Conservation (phyloP, 148 eudicot species). For the Simmondsia chinensis region DNA sequence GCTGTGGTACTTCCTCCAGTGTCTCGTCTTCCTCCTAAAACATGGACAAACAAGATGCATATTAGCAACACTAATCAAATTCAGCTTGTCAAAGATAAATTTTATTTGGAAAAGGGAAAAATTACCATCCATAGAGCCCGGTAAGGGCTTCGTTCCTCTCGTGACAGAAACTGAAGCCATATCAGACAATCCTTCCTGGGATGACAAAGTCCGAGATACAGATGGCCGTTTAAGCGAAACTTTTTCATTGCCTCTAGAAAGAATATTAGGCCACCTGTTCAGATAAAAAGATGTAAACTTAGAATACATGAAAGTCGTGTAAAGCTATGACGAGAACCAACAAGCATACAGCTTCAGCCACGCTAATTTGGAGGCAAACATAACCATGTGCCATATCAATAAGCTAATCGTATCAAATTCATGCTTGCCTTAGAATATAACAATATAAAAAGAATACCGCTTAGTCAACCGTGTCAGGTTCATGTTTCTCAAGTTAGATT, state of each 20-base stretch:
- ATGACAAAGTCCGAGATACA: constrained; percentile 40
- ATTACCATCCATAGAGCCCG: constrained; percentile 57
- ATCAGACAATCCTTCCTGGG: constrained; percentile 61
- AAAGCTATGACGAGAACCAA: no score
- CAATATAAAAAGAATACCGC: no score
- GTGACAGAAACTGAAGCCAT: constrained; percentile 31
- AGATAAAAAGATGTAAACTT: background rate
- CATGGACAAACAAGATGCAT: no score
- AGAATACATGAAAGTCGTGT: background rate
- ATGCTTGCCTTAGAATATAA: no score
- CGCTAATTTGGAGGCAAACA: no score
- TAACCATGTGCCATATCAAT: no score
- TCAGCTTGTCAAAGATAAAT: no score
- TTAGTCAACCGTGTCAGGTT: no score
- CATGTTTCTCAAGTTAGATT: no score
- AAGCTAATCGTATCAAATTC: no score
- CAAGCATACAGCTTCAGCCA: background rate
- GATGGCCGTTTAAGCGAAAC: constrained; percentile 67
- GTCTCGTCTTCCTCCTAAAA: constrained; percentile 55
- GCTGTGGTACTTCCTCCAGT: constrained; percentile 25
- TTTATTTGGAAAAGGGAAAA: background rate
- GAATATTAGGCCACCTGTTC: constrained; percentile 36
- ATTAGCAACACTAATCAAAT: no score
- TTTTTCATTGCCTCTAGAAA: constrained; percentile 56
- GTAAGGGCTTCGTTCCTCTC: constrained; percentile 33